Evolutionary conservation across 2,329 filamentous ascomycete genomes (phyloP), one percentile per base, ranked within the genome.

Genomic region (Rhynchosporium graminicola): DNA sequence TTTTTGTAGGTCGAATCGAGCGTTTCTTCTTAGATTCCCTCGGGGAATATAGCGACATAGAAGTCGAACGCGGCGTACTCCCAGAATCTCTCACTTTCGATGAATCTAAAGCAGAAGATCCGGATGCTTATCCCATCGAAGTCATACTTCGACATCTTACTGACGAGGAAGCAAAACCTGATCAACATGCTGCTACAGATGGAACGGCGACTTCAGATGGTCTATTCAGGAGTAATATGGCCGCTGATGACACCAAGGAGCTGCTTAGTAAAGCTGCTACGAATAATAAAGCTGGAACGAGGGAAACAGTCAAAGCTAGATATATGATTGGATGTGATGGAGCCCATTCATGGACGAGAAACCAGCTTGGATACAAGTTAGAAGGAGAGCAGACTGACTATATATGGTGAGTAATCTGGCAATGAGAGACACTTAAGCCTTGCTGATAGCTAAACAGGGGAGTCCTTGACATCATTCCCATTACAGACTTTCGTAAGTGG

Each of bases 291-390:
- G 79, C 71, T 13, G 72, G 75, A 6, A 82, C 84, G 42, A 83
- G 85, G 63, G 84, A 83, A 3, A 75, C 75, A 0, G 76, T 88
- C 1, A 79, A 76, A 45, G 80, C 83, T 9, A 88, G 87, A 71
- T 91, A 89, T 66, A 77, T 91, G 47, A 78, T 91, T 4, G 88
- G 87, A 0, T 86, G 83, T 61, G 80, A 82, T 63, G 80, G 80
- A 9, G 82, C 83, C 0, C 83, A 85, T 67, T 83, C 80, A 50
- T 75, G 75, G 13, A 77, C 84, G 3, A 78, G 83, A 13, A 78
- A 77, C 57, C 78, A 80, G 0, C 74, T 85, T 2, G 81, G 82
- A 1, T 80, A 80, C 52, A 59, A 77, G 36, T 86, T 89, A 82
- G 66, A 86, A 0, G 86, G 84, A 33, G 83, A 87, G 69, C 81